A percentile compares a stretch with the other conserved stretches of the same genome.
Conservation (phyloP, 352 stramenopile species). For the Phytophthora colocasiae region DNA sequence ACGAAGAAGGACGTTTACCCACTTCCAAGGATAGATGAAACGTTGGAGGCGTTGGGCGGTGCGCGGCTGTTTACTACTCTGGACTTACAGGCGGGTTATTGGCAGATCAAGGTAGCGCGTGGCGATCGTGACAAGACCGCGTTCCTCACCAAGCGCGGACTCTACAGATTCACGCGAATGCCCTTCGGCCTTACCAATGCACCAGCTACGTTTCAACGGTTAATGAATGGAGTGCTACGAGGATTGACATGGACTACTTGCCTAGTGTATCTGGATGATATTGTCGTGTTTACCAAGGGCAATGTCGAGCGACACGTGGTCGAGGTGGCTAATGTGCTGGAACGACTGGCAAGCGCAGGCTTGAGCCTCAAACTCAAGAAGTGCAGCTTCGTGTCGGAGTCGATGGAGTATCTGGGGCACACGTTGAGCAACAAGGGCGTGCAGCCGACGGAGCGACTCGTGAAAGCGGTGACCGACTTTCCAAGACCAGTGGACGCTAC, state of each 20-base stretch:
- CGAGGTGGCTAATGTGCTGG: not conserved
- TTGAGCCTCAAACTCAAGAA: not conserved
- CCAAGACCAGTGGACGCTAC: not conserved
- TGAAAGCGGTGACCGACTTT: not conserved
- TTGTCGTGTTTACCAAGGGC: not conserved
- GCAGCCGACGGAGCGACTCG: not conserved
- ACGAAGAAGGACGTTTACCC: constrained; percentile 13
- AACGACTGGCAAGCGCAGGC: not conserved
- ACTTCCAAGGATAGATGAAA: constrained; percentile 9
- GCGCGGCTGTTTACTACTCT: constrained; percentile 2
- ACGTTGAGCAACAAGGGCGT: not conserved
- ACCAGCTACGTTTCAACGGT: not conserved
- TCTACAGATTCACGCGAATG: not conserved
- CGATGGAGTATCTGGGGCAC: not conserved
- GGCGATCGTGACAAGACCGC: constrained; percentile 1
- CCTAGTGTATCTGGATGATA: constrained; percentile 3
- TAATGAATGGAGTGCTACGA: constrained; percentile 2
- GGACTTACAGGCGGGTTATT: not conserved
- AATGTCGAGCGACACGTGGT: not conserved
- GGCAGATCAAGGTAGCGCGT: not conserved
- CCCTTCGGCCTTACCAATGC: constrained; percentile 3
- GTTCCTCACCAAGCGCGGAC: not conserved
- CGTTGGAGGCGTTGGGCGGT: not conserved
- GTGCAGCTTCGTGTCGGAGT: not conserved
- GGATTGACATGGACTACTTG: not conserved